phyloP scores from a whole-genome alignment of 1,139 yeast genomes.

The Pichia sp. region DNA sequence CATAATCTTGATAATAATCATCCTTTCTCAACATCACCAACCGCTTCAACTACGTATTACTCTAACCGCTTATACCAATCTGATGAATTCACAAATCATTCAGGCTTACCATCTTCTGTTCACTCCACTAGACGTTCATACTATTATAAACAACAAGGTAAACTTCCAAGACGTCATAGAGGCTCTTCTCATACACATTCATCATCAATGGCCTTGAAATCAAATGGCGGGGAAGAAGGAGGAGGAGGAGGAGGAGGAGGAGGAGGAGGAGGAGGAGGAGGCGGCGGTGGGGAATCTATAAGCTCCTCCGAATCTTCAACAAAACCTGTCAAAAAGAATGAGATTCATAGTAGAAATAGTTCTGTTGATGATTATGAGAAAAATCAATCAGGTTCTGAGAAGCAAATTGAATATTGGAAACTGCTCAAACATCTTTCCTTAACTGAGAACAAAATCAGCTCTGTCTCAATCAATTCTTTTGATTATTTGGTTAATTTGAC shows the following conservation, averaged over 20 bases:
- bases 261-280: no score
- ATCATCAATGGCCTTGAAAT: neutral
- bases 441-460: conserved; percentile 45
- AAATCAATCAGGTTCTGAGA: neutral
- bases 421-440: conserved; percentile 50
- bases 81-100: conserved; percentile 12
- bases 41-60: conserved; percentile 11
- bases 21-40: conserved; percentile 11
- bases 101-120: conserved; percentile 10
- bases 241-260: no score
- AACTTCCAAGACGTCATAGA: conserved; percentile 12
- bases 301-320: neutral
- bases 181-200: conserved; percentile 10
- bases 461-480: conserved; percentile 40
- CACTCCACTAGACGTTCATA: conserved; percentile 23
- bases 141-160: conserved; percentile 19
- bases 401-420: conserved; percentile 35
- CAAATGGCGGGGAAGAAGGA: neutral
- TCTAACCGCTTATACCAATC: conserved; percentile 19
- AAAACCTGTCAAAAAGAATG: neutral
- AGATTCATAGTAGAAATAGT: neutral
- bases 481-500: conserved; percentile 44
- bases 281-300: neutral
- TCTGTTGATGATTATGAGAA: neutral
- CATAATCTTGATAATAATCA: conserved; percentile 4